These are phyloP conservation scores for Kwoniella sp. DNA, from an alignment of 768 basidiomycete species.

Conservation along the genomic window DNA sequence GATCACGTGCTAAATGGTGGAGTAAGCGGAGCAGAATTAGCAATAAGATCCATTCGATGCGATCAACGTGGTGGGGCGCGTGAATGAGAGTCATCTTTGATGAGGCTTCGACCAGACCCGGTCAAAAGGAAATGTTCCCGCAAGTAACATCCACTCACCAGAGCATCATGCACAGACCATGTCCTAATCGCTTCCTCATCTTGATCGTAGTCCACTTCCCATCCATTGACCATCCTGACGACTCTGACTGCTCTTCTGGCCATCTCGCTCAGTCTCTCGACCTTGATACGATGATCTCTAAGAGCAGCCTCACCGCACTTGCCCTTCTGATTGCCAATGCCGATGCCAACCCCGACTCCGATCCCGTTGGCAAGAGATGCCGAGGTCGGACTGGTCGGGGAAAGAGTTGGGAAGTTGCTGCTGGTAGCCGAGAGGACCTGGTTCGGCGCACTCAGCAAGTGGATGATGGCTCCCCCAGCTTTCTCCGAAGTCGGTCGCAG, in stretches of 20 bases:
- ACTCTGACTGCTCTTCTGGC: conserved; percentile 22
- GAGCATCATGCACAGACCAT: conserved; percentile 41
- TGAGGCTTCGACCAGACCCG: no score
- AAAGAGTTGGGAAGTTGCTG: conserved; percentile 13
- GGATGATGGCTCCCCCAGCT: conserved; percentile 39
- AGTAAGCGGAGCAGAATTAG: no score
- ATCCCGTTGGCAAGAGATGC: not conserved
- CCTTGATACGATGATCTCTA: conserved; percentile 19
- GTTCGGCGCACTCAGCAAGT: conserved; percentile 35
- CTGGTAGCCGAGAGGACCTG: conserved; percentile 25
- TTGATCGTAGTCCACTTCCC: conserved; percentile 21
- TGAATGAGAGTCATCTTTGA: no score
- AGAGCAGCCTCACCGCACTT: conserved; percentile 5
- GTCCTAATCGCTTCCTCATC: conserved; percentile 35
- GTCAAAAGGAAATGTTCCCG: no score
- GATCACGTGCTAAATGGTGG: conserved; percentile 28
- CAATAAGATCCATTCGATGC: not conserved
- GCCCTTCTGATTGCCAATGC: not conserved
- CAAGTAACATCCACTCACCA: conserved; percentile 39
- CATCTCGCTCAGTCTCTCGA: conserved; percentile 11
- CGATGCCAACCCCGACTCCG: not conserved
- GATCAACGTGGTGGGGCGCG: not conserved
- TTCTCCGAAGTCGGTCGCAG: conserved; percentile 9
- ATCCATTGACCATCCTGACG: conserved; percentile 39
- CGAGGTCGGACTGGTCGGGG: conserved; percentile 7